These are phyloP conservation scores for Sindora glabra DNA, from an alignment of 306 rosid genomes.

Conservation along the genomic window DNA sequence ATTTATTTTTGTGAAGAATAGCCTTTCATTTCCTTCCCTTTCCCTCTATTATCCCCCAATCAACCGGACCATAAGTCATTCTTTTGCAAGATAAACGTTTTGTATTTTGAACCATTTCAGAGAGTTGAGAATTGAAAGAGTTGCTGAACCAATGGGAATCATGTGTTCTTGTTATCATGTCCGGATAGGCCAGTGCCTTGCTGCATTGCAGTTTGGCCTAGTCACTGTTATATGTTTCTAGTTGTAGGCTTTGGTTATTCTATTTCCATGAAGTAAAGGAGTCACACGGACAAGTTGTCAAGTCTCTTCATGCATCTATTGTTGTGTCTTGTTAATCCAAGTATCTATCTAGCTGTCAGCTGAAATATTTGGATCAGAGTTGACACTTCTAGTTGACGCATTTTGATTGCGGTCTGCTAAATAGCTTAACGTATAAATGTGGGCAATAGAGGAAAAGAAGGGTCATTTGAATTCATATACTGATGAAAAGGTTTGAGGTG, in stretches of 20 bases:
- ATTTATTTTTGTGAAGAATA: no score
- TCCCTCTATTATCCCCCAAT: background rate
- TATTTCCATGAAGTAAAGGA: no score
- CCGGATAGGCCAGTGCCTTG: no score
- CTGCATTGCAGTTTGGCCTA: no score
- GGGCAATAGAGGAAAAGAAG: background rate
- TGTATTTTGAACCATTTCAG: background rate
- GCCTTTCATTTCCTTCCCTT: no score
- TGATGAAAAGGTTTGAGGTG: background rate
- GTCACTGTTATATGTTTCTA: no score
- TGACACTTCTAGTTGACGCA: no score
- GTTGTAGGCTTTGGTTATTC: no score
- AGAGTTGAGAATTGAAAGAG: background rate
- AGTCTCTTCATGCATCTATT: background rate
- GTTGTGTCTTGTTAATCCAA: no score
- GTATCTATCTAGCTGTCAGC: no score
- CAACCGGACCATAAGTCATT: background rate
- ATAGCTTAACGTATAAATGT: background rate
- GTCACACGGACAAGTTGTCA: no score
- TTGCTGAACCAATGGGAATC: background rate
- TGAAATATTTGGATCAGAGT: background rate
- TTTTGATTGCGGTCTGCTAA: no score
- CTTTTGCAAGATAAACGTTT: background rate
- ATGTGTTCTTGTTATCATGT: background rate
- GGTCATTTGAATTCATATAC: background rate